These are phyloP conservation scores for Fraxinus baroniana DNA, from an alignment of 305 asterid genomes.

Conservation along the genomic window DNA sequence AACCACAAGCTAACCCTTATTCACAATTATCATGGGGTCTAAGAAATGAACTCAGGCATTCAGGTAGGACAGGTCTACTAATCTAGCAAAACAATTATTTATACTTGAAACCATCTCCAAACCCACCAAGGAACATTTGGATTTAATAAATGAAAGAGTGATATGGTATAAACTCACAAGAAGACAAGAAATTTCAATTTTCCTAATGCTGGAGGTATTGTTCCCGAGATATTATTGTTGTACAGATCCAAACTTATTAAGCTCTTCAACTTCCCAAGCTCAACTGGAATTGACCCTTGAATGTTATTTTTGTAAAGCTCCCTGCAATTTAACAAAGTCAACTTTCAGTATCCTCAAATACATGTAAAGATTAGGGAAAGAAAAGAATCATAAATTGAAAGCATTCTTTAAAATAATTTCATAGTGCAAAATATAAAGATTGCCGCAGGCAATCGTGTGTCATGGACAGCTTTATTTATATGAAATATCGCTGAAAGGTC, in stretches of 20 bases:
- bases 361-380: background rate
- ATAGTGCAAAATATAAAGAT: background rate
- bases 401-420: constrained; percentile 4
- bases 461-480: background rate
- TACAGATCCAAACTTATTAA: constrained; percentile 91
- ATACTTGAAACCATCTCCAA: background rate
- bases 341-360: constrained; percentile 11
- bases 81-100: background rate
- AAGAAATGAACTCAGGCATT: background rate
- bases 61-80: constrained; percentile 6
- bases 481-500: background rate
- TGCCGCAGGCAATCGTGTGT: background rate
- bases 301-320: constrained; percentile 86
- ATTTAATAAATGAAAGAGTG: background rate
- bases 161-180: constrained; percentile 53
- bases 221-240: constrained; percentile 79
- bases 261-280: constrained; percentile 83
- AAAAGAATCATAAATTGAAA: background rate
- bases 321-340: constrained; percentile 40
- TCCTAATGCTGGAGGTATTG: constrained; percentile 70
- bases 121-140: background rate
- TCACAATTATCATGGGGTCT: background rate
- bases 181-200: constrained; percentile 75
- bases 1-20: background rate
- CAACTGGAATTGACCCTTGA: constrained; percentile 78